Conservation (phyloP, 2,329 filamentous ascomycete species). For the Fusarium sacchari region DNA sequence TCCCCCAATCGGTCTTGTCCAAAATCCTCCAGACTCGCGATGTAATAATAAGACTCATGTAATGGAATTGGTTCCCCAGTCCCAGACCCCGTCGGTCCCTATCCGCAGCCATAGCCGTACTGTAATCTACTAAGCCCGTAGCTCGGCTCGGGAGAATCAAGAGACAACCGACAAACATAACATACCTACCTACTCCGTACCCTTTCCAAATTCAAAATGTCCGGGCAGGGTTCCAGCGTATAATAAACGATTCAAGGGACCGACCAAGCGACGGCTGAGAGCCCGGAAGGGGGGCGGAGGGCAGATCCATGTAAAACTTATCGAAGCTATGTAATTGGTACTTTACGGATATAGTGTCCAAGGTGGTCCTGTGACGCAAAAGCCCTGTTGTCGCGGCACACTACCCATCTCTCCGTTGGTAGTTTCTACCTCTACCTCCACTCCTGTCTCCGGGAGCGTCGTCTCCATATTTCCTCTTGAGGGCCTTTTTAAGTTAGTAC, state of each 20-base stretch:
- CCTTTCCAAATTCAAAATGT: slow-evolving; percentile 12
- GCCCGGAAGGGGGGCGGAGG: slow-evolving; percentile 4
- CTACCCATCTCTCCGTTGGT: slow-evolving; percentile 18
- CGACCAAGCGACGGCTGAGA: slow-evolving; percentile 27
- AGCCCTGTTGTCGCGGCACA: slow-evolving; percentile 13
- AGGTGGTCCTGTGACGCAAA: slow-evolving; percentile 5
- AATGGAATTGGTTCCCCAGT: slow-evolving; percentile 29
- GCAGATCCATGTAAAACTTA: neutral
- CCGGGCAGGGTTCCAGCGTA: slow-evolving; percentile 12
- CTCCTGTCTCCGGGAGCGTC: slow-evolving; percentile 5
- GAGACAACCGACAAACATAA: slow-evolving; percentile 5
- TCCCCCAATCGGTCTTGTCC: slow-evolving; percentile 19
- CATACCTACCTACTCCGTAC: neutral
- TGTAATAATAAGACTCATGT: slow-evolving; percentile 21
- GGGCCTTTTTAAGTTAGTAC: slow-evolving; percentile 35
- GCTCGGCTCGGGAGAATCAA: neutral
- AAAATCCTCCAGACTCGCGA: neutral
- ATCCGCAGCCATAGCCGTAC: slow-evolving; percentile 9
- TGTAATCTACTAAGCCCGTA: slow-evolving; percentile 1
- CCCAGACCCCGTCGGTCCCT: slow-evolving; percentile 14
- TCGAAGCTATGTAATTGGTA: slow-evolving; percentile 5
- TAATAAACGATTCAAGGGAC: slow-evolving; percentile 26
- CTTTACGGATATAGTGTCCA: slow-evolving; percentile 6
- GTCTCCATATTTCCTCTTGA: slow-evolving; percentile 29
- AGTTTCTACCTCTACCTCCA: slow-evolving; percentile 23